Percentiles rank a stretch among this genome's conserved stretches.
Evolutionary conservation across 2,329 filamentous ascomycete species (phyloP).

Genomic region (Karstenula rhodostoma): DNA sequence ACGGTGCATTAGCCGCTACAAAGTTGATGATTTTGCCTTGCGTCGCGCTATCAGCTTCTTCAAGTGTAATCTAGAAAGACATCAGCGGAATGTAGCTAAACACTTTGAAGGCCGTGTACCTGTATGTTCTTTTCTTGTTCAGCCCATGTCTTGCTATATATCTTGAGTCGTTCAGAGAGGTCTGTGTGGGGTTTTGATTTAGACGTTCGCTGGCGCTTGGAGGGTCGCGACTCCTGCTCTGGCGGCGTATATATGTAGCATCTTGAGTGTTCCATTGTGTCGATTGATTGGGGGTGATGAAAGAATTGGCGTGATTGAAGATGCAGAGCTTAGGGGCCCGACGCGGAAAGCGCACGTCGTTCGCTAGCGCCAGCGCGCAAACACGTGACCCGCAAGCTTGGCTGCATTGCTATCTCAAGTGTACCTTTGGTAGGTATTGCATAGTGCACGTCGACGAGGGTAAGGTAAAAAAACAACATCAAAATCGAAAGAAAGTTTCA

Average conservation of each 20-base stretch:
- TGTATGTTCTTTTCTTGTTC: constrained; percentile 70
- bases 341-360: constrained; percentile 9
- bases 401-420: not conserved
- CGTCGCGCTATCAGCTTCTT: constrained; percentile 50
- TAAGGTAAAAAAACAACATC: not conserved
- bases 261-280: constrained; percentile 58
- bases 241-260: constrained; percentile 56
- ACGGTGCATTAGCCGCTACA: constrained; percentile 39
- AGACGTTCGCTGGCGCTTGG: constrained; percentile 52
- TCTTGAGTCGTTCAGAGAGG: constrained; percentile 60
- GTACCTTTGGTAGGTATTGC: not conserved
- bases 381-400: constrained; percentile 31
- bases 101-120: constrained; percentile 44
- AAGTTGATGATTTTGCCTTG: constrained; percentile 51
- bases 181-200: constrained; percentile 34
- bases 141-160: constrained; percentile 71
- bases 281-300: not conserved
- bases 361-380: constrained; percentile 29
- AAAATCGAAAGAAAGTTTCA: not conserved
- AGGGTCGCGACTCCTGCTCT: constrained; percentile 44
- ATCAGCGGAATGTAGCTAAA: constrained; percentile 19
- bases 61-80: constrained; percentile 43
- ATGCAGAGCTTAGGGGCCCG: constrained; percentile 20
- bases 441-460: not conserved
- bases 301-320: not conserved